Conservation (phyloP, 1,139 yeast genomes). For the Nadsonia commutata region DNA sequence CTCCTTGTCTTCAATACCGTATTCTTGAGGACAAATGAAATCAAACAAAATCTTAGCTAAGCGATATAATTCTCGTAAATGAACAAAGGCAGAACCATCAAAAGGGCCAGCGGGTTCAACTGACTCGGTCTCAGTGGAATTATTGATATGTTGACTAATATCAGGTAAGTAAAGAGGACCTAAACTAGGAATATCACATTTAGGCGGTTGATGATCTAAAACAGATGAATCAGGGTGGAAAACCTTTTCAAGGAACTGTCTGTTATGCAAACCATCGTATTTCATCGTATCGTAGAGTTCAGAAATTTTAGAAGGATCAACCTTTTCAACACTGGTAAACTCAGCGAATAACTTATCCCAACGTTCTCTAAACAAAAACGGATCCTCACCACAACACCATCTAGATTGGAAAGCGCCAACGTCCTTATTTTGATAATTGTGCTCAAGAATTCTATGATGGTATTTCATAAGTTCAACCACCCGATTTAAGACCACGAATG, state of each 20-base stretch:
- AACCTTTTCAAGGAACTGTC: constrained; percentile 72
- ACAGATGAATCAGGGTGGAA: constrained; percentile 51
- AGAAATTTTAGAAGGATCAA: constrained; percentile 92
- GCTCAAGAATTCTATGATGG: constrained; percentile 72
- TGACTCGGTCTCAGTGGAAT: constrained; percentile 1
- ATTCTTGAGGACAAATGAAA: constrained; percentile 96
- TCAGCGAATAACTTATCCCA: constrained; percentile 96
- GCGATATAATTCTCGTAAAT: constrained; percentile 75
- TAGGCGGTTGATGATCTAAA: constrained; percentile 16
- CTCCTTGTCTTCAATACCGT: constrained; percentile 92
- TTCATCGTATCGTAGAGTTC: constrained; percentile 98
- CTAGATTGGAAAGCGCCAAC: constrained; percentile 54
- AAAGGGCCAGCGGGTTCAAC: constrained; percentile 1
- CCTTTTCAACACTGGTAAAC: constrained; percentile 84
- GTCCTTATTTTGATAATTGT: constrained; percentile 57
- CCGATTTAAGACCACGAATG: constrained; percentile 79
- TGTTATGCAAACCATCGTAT: constrained; percentile 90
- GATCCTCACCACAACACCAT: constrained; percentile 98
- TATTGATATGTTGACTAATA: background rate
- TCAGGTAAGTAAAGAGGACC: constrained; percentile 3
- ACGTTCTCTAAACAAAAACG: constrained; percentile 76
- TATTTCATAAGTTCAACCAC: constrained; percentile 94
- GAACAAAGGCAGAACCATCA: constrained; percentile 51
- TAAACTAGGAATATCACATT: constrained; percentile 29
- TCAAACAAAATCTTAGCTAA: constrained; percentile 89